phyloP scores from a whole-genome alignment of 306 rosid species.

The Glycyrrhiza uralensis region DNA sequence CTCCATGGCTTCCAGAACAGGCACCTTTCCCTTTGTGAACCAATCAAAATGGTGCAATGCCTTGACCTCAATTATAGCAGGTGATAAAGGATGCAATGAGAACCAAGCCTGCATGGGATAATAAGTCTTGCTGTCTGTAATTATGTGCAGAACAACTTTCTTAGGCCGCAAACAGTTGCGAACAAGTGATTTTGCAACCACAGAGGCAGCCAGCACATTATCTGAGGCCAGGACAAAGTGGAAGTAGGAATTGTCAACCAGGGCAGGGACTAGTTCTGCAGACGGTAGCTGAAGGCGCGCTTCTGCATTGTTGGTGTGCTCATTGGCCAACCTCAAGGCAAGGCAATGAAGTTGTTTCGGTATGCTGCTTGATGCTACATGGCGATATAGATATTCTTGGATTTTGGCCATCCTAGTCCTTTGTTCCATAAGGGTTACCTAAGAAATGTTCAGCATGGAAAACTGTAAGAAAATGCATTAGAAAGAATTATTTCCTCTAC shows the following conservation, averaged over 20 bases:
- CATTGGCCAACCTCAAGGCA: conserved; percentile 75
- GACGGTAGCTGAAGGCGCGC: conserved; percentile 97
- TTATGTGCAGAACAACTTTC: conserved; percentile 75
- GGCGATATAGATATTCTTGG: conserved; percentile 92
- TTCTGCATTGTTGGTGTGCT: conserved; percentile 87
- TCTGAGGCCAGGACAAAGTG: conserved; percentile 96
- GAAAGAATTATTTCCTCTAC: neutral
- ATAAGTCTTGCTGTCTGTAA: conserved; percentile 87
- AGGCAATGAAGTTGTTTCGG: conserved; percentile 99
- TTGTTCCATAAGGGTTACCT: conserved; percentile 77
- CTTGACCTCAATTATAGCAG: conserved; percentile 96
- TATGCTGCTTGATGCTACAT: conserved; percentile 98
- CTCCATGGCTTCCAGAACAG: conserved; percentile 98
- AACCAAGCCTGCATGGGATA: conserved; percentile 99
- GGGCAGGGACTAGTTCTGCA: conserved; percentile 87
- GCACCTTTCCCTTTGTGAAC: conserved; percentile 91
- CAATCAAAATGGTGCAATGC: conserved; percentile 98
- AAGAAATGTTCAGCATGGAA: conserved; percentile 14
- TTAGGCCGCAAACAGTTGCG: conserved; percentile 66
- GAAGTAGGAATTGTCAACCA: conserved; percentile 77
- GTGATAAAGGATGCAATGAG: conserved; percentile 75
- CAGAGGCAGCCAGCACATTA: conserved; percentile 89
- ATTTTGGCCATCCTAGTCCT: conserved; percentile 93
- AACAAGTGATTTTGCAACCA: conserved; percentile 82
- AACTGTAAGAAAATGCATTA: neutral